Conservation (phyloP, 371 early-diverging fungal genomes). For the Syncephalastrum sp. region DNA sequence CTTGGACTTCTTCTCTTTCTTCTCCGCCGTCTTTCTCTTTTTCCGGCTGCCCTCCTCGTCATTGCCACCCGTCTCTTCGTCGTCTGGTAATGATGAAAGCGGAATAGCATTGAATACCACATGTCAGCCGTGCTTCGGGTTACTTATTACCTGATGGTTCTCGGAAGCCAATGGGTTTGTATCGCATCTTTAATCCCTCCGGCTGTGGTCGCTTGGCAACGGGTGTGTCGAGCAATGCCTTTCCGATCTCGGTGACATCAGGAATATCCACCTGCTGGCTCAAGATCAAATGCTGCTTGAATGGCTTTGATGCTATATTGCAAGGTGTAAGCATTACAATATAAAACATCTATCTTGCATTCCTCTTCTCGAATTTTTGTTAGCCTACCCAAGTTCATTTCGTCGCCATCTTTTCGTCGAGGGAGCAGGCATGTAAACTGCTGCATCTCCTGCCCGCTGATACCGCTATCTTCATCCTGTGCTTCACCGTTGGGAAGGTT, state of each 20-base stretch:
- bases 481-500: slow-evolving; percentile 26
- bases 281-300: slow-evolving; percentile 39
- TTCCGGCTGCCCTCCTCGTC: slow-evolving; percentile 36
- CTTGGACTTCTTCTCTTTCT: slow-evolving; percentile 17
- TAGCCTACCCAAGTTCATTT: background rate
- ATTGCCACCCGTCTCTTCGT: background rate
- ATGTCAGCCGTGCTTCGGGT: background rate
- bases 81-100: background rate
- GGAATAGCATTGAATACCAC: background rate
- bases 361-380: background rate
- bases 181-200: slow-evolving; percentile 45
- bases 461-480: slow-evolving; percentile 25
- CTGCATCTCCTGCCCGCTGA: slow-evolving; percentile 55
- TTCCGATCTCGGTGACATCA: slow-evolving; percentile 33
- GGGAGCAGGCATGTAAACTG: slow-evolving; percentile 42
- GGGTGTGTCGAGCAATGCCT: slow-evolving; percentile 36
- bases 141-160: slow-evolving; percentile 17
- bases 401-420: slow-evolving; percentile 25
- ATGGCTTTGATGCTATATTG: slow-evolving; percentile 29
- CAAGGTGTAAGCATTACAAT: background rate
- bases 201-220: slow-evolving; percentile 44
- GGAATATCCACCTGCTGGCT: slow-evolving; percentile 45
- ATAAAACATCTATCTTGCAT: background rate
- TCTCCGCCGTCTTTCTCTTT: slow-evolving; percentile 31
- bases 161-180: slow-evolving; percentile 42